phyloP scores from a whole-genome alignment of 2,329 filamentous ascomycete species.

The Colletotrichum gigasporum region DNA sequence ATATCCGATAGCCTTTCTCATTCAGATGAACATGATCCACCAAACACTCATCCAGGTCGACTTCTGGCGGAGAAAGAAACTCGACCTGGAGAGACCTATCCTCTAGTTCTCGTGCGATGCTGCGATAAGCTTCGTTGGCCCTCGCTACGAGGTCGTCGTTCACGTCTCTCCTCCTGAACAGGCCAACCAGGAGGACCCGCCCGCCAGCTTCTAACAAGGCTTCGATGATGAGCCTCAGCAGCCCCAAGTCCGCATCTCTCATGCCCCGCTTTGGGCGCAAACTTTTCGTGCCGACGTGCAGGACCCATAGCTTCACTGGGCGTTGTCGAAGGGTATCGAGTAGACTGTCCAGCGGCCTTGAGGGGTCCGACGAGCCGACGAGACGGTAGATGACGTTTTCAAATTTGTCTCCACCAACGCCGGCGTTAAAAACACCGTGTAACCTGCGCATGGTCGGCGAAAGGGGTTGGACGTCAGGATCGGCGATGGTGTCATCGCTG shows the following conservation, averaged over 20 bases:
- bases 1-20: not conserved
- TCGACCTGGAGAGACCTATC: not conserved
- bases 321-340: not conserved
- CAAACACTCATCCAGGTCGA: not conserved
- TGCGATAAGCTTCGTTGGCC: not conserved
- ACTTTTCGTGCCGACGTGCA: not conserved
- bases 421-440: not conserved
- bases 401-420: not conserved
- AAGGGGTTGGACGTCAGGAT: not conserved
- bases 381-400: conserved; percentile 10
- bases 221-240: not conserved
- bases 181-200: not conserved
- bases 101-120: not conserved
- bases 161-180: not conserved
- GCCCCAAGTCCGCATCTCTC: not conserved
- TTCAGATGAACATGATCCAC: not conserved
- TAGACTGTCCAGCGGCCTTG: not conserved
- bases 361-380: not conserved
- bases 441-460: not conserved
- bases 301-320: not conserved
- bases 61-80: not conserved
- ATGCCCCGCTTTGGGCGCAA: not conserved
- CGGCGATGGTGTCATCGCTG: not conserved
- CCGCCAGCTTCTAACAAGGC: not conserved
- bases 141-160: not conserved